Conservation (phyloP, 2,329 filamentous ascomycete species). For the Aplosporella prunicola region DNA sequence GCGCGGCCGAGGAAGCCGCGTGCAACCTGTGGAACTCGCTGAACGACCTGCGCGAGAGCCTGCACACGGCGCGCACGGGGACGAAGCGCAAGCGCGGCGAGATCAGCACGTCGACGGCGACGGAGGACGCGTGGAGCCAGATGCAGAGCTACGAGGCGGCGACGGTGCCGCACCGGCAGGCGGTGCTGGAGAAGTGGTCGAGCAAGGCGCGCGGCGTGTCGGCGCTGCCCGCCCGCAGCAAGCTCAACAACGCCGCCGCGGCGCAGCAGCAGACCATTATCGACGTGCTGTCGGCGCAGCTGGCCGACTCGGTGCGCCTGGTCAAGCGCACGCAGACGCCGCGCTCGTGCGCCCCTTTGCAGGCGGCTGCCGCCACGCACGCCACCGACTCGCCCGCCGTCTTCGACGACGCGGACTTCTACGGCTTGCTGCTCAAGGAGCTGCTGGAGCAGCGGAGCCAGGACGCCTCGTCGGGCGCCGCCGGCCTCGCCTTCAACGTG, state of each 20-base stretch:
- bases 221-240: conserved; percentile 47
- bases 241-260: conserved; percentile 47
- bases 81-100: conserved; percentile 49
- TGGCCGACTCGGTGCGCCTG: conserved; percentile 56
- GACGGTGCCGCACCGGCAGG: conserved; percentile 53
- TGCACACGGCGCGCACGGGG: conserved; percentile 45
- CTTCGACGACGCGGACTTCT: conserved; percentile 93
- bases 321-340: conserved; percentile 60
- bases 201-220: conserved; percentile 59
- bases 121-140: conserved; percentile 60
- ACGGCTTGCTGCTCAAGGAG: conserved; percentile 84
- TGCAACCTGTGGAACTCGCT: conserved; percentile 77
- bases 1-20: conserved; percentile 77
- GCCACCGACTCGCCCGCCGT: conserved; percentile 52
- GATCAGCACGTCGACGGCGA: conserved; percentile 48
- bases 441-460: conserved; percentile 80
- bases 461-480: conserved; percentile 42
- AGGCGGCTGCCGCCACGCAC: conserved; percentile 41
- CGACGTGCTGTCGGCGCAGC: conserved; percentile 59
- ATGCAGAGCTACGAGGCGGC: conserved; percentile 57
- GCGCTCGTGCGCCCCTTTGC: conserved; percentile 66
- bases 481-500: conserved; percentile 25
- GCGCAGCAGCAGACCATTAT: conserved; percentile 51
- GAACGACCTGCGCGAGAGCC: conserved; percentile 55
- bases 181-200: conserved; percentile 83